Percentiles rank a stretch among this genome's conserved stretches.
Conservation (phyloP, 805 yeast genomes). For the Candida montana region DNA sequence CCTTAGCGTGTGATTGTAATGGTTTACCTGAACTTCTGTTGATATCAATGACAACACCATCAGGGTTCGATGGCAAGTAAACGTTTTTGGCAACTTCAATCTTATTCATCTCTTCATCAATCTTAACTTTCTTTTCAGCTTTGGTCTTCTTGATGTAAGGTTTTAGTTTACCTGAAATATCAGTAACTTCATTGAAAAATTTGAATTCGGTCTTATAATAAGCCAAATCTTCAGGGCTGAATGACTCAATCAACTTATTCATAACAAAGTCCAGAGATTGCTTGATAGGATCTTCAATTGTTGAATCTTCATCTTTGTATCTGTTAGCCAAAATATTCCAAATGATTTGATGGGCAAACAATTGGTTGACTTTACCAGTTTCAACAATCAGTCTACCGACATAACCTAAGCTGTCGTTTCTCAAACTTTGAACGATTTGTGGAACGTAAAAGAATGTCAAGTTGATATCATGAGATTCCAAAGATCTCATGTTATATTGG, state of each 20-base stretch:
- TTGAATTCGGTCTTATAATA: constrained; percentile 81
- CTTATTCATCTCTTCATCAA: constrained; percentile 90
- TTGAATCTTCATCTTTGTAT: constrained; percentile 83
- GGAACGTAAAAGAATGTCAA: constrained; percentile 95
- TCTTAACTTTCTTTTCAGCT: constrained; percentile 92
- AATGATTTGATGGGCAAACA: constrained; percentile 95
- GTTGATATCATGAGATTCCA: constrained; percentile 82
- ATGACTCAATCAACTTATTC: constrained; percentile 53
- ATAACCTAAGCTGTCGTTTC: constrained; percentile 79
- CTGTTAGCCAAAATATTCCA: constrained; percentile 97
- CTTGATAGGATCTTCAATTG: constrained; percentile 73
- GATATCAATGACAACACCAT: constrained; percentile 88
- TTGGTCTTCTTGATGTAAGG: constrained; percentile 92
- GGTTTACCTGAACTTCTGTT: constrained; percentile 91
- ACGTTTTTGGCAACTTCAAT: constrained; percentile 76
- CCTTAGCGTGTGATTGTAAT: constrained; percentile 95
- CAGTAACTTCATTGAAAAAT: constrained; percentile 87
- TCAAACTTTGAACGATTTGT: constrained; percentile 88
- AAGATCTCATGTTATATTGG: constrained; percentile 86
- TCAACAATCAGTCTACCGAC: constrained; percentile 86
- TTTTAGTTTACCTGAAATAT: constrained; percentile 89
- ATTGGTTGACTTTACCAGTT: constrained; percentile 83
- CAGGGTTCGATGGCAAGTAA: constrained; percentile 93
- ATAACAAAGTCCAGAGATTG: constrained; percentile 77
- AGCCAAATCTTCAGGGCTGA: constrained; percentile 51